Base-by-base conservation (phyloP, 2,329 filamentous ascomycete species). In the Xylariales sp. region DNA sequence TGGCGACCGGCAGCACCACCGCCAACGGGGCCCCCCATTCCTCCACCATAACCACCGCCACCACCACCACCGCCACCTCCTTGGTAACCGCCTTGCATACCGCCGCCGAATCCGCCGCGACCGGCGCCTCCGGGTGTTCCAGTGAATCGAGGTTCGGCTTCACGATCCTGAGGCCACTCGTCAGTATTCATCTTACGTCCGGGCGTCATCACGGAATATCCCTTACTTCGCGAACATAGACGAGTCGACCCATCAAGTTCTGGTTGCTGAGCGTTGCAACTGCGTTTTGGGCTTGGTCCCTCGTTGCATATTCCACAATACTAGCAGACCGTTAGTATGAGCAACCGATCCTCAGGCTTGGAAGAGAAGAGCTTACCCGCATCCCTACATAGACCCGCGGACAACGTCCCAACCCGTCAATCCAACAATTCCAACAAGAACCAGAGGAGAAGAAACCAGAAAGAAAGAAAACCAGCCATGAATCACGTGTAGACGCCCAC, bases 251-350 rank as follows among this genome's bases (percentile, higher is more conserved):
- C 91, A 97, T 97, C 47, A 98, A 76, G 66, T 94, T 96, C 70
- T 96, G 91, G 74, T 98, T 98, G 80, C 90, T 96, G 70, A 98
- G 86, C 63, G 89, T 93, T 68, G 87, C 84, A 73, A 98, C 93
- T 62, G 93, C 93, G 68, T 88, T 86, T 70, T 97, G 93, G 64
- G 93, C 93, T 85, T 98, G 89, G 63, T 98, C 93, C 82, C 90
- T 88, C 60, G 91, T 96, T 68, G 90, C 90, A 83, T 98, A 98
- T 85, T 98, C 93, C 84, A 98, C 93, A 88, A 98, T 98, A 76
- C 89, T 95, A 53, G 4, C 24, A 12, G 14, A 3, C 3, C 25
- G 29, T 50, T 44, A 50, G 47, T 5, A n/a, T n/a, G n/a, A n/a
- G n/a, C n/a, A n/a, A n/a, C n/a, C n/a, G n/a, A n/a, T n/a, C n/a